These are phyloP conservation scores for Saccharomyces eubayanus DNA, from an alignment of 805 yeast genomes.

Conservation along the genomic window DNA sequence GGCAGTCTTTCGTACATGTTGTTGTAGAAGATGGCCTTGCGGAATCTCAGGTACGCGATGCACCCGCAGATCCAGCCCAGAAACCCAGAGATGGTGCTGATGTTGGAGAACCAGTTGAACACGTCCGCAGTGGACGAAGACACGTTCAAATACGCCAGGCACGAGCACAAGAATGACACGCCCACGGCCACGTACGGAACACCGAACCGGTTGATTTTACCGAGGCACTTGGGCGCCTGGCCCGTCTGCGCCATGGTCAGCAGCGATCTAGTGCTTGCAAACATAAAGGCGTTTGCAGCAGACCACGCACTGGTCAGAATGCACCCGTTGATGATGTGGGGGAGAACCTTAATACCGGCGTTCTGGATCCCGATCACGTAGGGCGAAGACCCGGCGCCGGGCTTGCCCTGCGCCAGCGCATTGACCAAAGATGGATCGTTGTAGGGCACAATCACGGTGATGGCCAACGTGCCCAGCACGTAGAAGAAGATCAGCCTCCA, in stretches of 20 bases:
- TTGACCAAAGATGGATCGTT: constrained; percentile 41
- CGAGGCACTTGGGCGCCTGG: constrained; percentile 41
- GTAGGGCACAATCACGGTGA: constrained; percentile 53
- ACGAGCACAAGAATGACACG: constrained; percentile 26
- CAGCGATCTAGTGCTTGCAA: constrained; percentile 48
- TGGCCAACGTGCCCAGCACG: constrained; percentile 45
- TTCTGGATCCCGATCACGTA: constrained; percentile 56
- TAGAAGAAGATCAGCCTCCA: constrained; percentile 57
- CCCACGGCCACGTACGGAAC: constrained; percentile 40
- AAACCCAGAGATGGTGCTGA: constrained; percentile 60
- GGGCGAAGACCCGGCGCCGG: constrained; percentile 59
- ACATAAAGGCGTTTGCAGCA: constrained; percentile 43
- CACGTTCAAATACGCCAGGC: constrained; percentile 46
- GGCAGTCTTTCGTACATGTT: constrained; percentile 48
- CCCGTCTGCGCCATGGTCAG: constrained; percentile 38
- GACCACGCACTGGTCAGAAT: constrained; percentile 52
- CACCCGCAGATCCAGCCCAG: constrained; percentile 52
- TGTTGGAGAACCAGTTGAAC: constrained; percentile 58
- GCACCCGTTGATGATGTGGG: constrained; percentile 55
- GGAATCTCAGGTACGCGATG: constrained; percentile 51
- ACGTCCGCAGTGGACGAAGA: constrained; percentile 46
- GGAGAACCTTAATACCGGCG: constrained; percentile 52
- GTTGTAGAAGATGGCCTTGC: constrained; percentile 52
- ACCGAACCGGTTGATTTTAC: constrained; percentile 44
- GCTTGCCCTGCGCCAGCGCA: constrained; percentile 41